phyloP scores from a whole-genome alignment of 495 filamentous ascomycete genomes.

The Annulohypoxylon moriforme region DNA sequence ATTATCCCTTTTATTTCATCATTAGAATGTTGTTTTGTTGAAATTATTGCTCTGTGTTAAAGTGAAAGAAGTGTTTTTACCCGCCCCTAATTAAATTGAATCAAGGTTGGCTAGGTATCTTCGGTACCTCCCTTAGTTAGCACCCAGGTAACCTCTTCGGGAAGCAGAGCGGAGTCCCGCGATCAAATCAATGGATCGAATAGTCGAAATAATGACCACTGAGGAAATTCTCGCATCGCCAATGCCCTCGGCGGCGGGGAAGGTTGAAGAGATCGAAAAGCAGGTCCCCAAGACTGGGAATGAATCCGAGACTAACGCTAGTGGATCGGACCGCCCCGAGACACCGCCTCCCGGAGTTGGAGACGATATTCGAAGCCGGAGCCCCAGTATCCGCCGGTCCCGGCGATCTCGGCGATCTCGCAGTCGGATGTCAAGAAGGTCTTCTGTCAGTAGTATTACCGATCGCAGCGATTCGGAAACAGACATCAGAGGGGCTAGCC shows the following conservation, averaged over 20 bases:
- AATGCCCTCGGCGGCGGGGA: not conserved
- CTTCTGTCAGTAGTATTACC: not conserved
- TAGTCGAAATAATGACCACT: not conserved
- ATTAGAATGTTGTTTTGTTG: not conserved
- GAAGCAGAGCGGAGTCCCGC: not conserved
- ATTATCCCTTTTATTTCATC: not conserved
- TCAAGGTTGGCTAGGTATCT: no score
- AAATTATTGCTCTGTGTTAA: not conserved
- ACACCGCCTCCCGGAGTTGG: not conserved
- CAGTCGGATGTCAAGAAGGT: not conserved
- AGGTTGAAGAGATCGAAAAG: not conserved
- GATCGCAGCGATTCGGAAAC: not conserved
- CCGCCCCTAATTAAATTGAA: not conserved
- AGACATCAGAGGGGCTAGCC: not conserved
- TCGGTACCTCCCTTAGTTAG: not conserved
- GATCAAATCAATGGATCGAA: not conserved
- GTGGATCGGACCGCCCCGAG: not conserved
- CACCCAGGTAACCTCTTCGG: not conserved
- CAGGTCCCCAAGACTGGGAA: not conserved
- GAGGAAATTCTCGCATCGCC: not conserved
- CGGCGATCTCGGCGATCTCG: not conserved
- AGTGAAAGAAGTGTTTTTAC: not conserved
- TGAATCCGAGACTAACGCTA: not conserved
- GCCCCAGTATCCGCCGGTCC: not conserved
- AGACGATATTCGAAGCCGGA: not conserved